phyloP scores from a whole-genome alignment of 495 filamentous ascomycete genomes.

The Aspergillus avenaceus region DNA sequence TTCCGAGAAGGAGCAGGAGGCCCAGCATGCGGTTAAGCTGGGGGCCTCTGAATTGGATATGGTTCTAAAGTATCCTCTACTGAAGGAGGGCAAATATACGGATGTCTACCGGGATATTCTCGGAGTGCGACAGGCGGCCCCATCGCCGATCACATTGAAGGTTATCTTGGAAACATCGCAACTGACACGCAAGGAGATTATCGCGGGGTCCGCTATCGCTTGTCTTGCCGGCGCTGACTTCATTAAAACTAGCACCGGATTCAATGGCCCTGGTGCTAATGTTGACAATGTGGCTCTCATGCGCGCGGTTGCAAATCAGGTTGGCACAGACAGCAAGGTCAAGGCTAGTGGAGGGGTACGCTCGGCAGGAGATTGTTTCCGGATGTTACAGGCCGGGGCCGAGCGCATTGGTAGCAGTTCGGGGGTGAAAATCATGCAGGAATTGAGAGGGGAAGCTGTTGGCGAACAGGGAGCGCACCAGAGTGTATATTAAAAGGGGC shows the following conservation, averaged over 20 bases:
- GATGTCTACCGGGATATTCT: conserved; percentile 55
- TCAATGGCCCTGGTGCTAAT: conserved; percentile 56
- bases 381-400: conserved; percentile 63
- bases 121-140: conserved; percentile 49
- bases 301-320: conserved; percentile 36
- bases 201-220: conserved; percentile 55
- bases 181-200: conserved; percentile 50
- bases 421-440: conserved; percentile 54
- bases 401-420: conserved; percentile 59
- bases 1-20: conserved; percentile 50
- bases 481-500: conserved; percentile 12
- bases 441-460: conserved; percentile 27
- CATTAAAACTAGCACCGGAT: conserved; percentile 70
- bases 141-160: conserved; percentile 49
- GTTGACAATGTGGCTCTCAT: conserved; percentile 55
- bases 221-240: conserved; percentile 59
- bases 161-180: conserved; percentile 65
- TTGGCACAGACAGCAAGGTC: conserved; percentile 47
- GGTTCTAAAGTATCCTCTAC: conserved; percentile 57
- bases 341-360: conserved; percentile 66
- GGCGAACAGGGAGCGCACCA: conserved; percentile 1
- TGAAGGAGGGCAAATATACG: conserved; percentile 47
- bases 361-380: conserved; percentile 45
- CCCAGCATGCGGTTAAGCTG: conserved; percentile 48
- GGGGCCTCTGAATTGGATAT: conserved; percentile 66